These are phyloP conservation scores for Achlya hypogyna DNA, from an alignment of 352 stramenopile species.

Conservation along the genomic window DNA sequence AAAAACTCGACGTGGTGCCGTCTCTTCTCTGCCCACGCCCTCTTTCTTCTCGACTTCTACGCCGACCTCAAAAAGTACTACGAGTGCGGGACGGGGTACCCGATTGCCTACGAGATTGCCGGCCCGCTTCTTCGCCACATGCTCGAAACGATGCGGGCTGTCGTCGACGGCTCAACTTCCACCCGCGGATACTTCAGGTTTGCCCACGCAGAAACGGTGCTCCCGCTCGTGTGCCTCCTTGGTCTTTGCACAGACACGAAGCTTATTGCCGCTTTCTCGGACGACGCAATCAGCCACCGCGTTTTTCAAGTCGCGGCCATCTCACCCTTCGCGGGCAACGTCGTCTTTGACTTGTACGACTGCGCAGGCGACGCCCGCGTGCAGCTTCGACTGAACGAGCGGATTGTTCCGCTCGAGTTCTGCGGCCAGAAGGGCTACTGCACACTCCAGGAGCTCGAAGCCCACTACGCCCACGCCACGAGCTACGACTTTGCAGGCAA, in stretches of 20 bases:
- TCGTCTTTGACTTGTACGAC: constrained; percentile 55
- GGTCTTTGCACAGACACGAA: constrained; percentile 35
- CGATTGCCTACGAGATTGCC: constrained; percentile 72
- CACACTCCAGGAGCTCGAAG: constrained; percentile 3
- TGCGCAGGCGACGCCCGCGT: background rate
- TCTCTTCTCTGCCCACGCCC: constrained; percentile 33
- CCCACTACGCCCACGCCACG: background rate
- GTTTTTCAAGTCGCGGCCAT: constrained; percentile 44
- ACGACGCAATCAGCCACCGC: constrained; percentile 34
- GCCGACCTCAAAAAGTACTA: constrained; percentile 69
- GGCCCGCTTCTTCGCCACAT: constrained; percentile 51
- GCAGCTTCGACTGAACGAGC: constrained; percentile 11
- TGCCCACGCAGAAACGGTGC: constrained; percentile 62
- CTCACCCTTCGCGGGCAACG: constrained; percentile 61
- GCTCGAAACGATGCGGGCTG: constrained; percentile 35
- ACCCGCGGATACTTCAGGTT: constrained; percentile 39
- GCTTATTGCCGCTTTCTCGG: constrained; percentile 28
- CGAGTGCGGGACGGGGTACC: constrained; percentile 40
- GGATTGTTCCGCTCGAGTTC: background rate
- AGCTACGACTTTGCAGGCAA: constrained; percentile 1
- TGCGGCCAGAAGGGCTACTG: constrained; percentile 12
- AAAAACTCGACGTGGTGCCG: constrained; percentile 49
- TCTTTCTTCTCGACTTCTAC: constrained; percentile 46
- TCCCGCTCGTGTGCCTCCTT: constrained; percentile 59
- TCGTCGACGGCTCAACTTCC: constrained; percentile 24